Percentiles rank a stretch among this genome's conserved stretches.
phyloP scores from a whole-genome alignment of 768 basidiomycete species.

The Boletus vermiculosoides region DNA sequence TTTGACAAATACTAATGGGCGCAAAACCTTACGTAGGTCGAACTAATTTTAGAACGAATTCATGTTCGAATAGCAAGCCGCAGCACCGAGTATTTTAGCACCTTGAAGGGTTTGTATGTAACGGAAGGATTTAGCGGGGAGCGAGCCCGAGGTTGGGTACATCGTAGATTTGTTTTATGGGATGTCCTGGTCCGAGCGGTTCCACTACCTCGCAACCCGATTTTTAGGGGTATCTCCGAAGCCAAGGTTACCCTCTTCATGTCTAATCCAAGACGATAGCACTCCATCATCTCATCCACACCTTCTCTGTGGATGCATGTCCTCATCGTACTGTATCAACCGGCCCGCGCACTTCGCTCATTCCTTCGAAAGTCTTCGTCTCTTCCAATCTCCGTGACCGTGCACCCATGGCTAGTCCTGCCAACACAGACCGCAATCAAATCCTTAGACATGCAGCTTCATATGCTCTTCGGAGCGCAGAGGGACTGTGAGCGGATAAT shows the following conservation, averaged over 20 bases:
- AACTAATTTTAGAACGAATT: no score
- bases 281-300: neutral
- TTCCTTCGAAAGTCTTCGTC: neutral
- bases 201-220: neutral
- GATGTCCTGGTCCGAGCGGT: neutral
- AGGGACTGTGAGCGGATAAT: neutral
- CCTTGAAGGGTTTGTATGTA: no score
- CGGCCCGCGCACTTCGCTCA: neutral
- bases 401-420: neutral
- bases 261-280: neutral
- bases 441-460: neutral
- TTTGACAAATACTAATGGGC: no score
- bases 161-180: no score
- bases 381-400: neutral
- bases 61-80: no score
- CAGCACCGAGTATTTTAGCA: no score
- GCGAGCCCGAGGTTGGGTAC: no score
- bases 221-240: neutral
- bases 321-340: neutral
- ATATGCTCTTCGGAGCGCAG: neutral
- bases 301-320: neutral
- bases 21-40: no score
- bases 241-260: neutral
- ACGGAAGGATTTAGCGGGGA: no score
- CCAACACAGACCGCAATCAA: neutral